A percentile compares a stretch with the other conserved stretches of the same genome.
Conservation (phyloP, 768 basidiomycete species). For the Russula dissimulans region DNA sequence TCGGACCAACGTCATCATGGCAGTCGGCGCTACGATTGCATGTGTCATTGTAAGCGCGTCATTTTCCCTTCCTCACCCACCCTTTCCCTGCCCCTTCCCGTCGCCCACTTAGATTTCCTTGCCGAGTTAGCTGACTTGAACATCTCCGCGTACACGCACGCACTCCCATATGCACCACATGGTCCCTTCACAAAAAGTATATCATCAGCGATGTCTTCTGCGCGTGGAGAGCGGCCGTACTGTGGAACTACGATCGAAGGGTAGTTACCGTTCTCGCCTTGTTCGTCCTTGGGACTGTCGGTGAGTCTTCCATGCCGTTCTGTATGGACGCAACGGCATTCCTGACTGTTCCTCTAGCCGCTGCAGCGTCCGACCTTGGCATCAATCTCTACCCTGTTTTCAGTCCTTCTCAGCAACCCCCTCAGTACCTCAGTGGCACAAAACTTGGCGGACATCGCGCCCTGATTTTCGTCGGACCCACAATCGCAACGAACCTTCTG, state of each 20-base stretch:
- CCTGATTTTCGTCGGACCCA: conserved; percentile 5
- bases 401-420: background rate
- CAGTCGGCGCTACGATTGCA: background rate
- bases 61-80: background rate
- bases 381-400: background rate
- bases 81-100: background rate
- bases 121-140: too few species aligned
- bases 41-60: background rate
- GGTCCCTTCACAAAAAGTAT: background rate
- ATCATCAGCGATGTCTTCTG: background rate
- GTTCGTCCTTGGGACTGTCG: background rate
- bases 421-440: background rate
- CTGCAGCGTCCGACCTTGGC: conserved; percentile 1
- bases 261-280: background rate
- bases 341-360: background rate
- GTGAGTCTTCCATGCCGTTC: background rate
- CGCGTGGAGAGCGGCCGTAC: conserved; percentile 12
- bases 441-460: background rate
- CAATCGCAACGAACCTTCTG: conserved; percentile 6
- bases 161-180: too few species aligned
- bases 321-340: too few species aligned
- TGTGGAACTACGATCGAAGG: conserved; percentile 13
- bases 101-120: too few species aligned
- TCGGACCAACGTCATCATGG: background rate
- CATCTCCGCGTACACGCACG: too few species aligned